Evolutionary conservation across 208 protist species (phyloP).

Genomic region (Zelonia costaricensis): DNA sequence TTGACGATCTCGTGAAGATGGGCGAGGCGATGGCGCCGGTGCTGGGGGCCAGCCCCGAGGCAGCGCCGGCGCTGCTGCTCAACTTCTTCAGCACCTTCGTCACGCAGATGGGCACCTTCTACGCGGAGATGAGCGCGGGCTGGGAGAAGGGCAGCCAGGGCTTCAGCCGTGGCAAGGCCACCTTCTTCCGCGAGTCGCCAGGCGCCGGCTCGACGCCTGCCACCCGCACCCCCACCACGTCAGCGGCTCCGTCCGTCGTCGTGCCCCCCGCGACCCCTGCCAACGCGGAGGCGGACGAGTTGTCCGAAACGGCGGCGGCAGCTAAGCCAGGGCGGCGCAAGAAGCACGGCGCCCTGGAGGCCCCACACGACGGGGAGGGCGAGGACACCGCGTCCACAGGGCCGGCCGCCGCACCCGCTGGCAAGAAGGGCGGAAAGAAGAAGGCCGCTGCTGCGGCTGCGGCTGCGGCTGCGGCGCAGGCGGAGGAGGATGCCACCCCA

Average conservation of each 20-base stretch:
- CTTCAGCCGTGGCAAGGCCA: slow-evolving; percentile 33
- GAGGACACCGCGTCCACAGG: not conserved
- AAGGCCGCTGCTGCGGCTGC: slow-evolving; percentile 6
- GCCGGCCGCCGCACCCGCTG: not conserved
- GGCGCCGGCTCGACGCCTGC: not conserved
- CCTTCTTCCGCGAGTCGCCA: slow-evolving; percentile 29
- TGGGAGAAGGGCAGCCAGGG: slow-evolving; percentile 22
- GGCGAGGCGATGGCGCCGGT: slow-evolving; percentile 66
- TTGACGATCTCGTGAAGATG: slow-evolving; percentile 64
- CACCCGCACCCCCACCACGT: slow-evolving; percentile 1
- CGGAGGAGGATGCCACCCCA: not conserved
- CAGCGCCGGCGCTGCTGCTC: slow-evolving; percentile 47
- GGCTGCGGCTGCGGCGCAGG: not conserved
- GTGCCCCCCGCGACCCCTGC: not conserved
- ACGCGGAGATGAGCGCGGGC: slow-evolving; percentile 29
- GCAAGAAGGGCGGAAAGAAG: slow-evolving; percentile 24
- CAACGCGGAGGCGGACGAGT: not conserved
- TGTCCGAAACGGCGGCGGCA: slow-evolving; percentile 12
- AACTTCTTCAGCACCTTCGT: slow-evolving; percentile 73
- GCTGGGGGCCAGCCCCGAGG: slow-evolving; percentile 48
- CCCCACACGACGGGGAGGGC: not conserved
- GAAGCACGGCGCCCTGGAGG: slow-evolving; percentile 2
- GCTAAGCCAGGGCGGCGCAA: not conserved
- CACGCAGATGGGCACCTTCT: slow-evolving; percentile 50
- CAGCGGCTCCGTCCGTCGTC: not conserved